Evolutionary conservation across 2,329 filamentous ascomycete species (phyloP), one percentile per base, ranked within the genome.

Genomic region (Arthrobotrys entomopaga): DNA sequence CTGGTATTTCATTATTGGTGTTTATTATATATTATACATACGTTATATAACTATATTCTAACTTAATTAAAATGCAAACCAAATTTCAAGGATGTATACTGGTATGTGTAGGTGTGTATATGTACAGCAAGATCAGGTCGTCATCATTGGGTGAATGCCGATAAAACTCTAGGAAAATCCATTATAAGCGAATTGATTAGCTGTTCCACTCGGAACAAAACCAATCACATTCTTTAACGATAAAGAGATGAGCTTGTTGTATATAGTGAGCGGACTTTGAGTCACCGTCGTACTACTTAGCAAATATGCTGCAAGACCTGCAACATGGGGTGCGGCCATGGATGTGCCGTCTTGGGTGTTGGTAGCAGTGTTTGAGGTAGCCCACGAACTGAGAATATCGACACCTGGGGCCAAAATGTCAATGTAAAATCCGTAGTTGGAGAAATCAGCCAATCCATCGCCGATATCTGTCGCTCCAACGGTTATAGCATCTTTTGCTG

Each of bases 261-360:
- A 49, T 3, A 49, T 49, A 11, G 46, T 49, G 46, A 49, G 46
- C n/a, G 46, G 46, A 13, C 49, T 29, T 20, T 53, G 24, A 16
- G 3, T 26, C 2, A 6, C 49, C 8, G 59, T 26, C 22, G 46
- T 50, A 42, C 65, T 61, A 34, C 65, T 70, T 82, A 91, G 88
- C 34, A 91, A 82, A 81, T 91, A 91, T 26, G 88, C 88, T 8
- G 87, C 87, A 1, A 91, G 83, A 54, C 89, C 89, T 58, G 87
- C 86, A 63, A 91, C 84, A 79, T 91, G 89, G 0, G 89, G 89
- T n/a, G 85, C 85, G 26, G 89, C 88, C 87, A 89, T 89, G 40
- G 84, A 87, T 4, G 88, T 90, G 38, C 88, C 88, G 13, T 83
- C 85, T 77, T 87, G 83, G 26, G 79, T 82, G 54, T 81, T 81